Evolutionary conservation across 176 grass and related monocot genomes (phyloP), one percentile per base, ranked within the genome.

Genomic region (Aegilops umbellulata): DNA sequence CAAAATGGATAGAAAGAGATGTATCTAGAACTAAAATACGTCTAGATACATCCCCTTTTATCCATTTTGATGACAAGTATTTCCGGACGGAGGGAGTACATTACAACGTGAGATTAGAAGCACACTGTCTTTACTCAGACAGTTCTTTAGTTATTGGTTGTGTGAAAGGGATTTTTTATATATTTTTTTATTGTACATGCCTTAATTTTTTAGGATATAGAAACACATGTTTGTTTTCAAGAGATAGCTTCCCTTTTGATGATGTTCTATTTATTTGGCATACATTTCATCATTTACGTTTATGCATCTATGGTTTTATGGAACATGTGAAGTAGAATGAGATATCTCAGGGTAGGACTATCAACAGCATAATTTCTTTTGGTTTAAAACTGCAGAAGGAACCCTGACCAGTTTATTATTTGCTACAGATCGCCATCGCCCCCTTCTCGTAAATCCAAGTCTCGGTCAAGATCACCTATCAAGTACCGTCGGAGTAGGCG

Each of bases 391-490:
- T 80, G 16, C 41, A 80, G 35, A 79, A 62, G n/a, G 7, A 46
- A n/a, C 26, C 22, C 61, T 92, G 38, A 92, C 29, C 8, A 17
- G 58, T 81, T 83, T 85, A 65, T 83, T 87, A 60, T 77, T 85
- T 69, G 62, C 79, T 83, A 42, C 84, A 98, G 96, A 86, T 98
- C 96, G 12, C 93, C 90, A 60, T 94, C 93, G 79, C 88, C 84
- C 2, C 51, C 62, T 72, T 66, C 62, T 26, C 86, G 69, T 20
- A 90, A 79, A 89, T 98, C 96, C 39, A 90, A 91, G 80, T 92
- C 95, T 78, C 90, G 88, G 39, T 98, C 97, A 83, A 88, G 94
- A 66, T 98, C 97, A 67, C 97, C 97, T 89, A 92, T 98, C 60
- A 98, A 87, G 88, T 98, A 94, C 80, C 89, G 38, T 84, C 78